Conservation (phyloP, 805 yeast species). For the Candida glaebosa region DNA sequence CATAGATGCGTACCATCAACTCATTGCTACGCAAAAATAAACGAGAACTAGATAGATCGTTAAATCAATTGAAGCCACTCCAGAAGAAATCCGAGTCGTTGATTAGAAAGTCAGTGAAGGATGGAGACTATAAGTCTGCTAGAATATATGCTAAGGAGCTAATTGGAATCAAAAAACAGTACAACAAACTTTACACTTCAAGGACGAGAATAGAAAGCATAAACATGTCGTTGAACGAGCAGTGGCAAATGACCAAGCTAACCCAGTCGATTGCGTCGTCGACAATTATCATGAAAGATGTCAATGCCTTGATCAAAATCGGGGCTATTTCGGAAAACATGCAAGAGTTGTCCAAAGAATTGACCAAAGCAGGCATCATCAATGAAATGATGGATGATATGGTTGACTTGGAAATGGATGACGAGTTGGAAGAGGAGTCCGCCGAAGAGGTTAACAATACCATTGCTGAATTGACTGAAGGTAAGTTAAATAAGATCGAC, state of each 20-base stretch:
- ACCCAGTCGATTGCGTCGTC: conserved; percentile 78
- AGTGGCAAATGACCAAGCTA: conserved; percentile 78
- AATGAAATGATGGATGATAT: conserved; percentile 95
- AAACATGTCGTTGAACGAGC: conserved; percentile 86
- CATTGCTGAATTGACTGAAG: conserved; percentile 37
- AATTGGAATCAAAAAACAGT: conserved; percentile 68
- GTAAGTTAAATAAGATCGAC: conserved; percentile 34
- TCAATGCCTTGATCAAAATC: conserved; percentile 69
- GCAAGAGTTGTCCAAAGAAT: conserved; percentile 82
- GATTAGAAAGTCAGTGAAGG: conserved; percentile 70
- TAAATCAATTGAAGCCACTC: conserved; percentile 53
- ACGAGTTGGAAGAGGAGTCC: conserved; percentile 62
- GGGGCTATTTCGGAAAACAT: conserved; percentile 81
- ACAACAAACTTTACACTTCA: conserved; percentile 68
- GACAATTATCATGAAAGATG: conserved; percentile 83
- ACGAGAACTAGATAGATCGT: conserved; percentile 78
- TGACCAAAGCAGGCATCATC: conserved; percentile 81
- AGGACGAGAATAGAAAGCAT: conserved; percentile 85
- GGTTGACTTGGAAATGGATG: conserved; percentile 70
- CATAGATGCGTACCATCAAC: conserved; percentile 68
- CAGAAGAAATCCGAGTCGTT: conserved; percentile 75
- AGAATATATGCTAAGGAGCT: conserved; percentile 79
- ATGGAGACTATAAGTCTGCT: conserved; percentile 74
- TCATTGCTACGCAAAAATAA: conserved; percentile 77
- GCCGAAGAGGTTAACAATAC: conserved; percentile 66